Conservation (phyloP, 768 basidiomycete genomes). For the Rickenella mellea region DNA sequence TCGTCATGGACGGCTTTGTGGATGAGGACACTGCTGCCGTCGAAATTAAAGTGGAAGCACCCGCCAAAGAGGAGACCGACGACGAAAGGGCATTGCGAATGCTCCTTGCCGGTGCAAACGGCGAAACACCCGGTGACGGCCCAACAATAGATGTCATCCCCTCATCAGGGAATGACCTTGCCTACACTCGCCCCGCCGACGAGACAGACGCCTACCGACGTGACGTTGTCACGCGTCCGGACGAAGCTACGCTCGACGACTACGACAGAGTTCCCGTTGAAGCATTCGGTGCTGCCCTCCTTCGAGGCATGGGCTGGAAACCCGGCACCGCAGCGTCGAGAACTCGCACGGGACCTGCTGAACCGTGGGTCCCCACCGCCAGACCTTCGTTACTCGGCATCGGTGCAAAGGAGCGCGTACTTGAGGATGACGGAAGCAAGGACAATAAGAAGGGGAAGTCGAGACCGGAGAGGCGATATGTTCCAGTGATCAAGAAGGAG, state of each 20-base stretch:
- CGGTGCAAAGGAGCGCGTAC: constrained; percentile 83
- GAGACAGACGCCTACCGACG: constrained; percentile 81
- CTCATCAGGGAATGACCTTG: constrained; percentile 12
- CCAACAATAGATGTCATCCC: constrained; percentile 55
- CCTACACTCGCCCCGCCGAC: constrained; percentile 34
- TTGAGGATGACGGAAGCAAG: constrained; percentile 57
- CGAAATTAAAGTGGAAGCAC: constrained; percentile 23
- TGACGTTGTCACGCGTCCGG: constrained; percentile 76
- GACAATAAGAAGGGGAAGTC: constrained; percentile 29
- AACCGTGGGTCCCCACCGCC: constrained; percentile 75
- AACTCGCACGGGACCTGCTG: constrained; percentile 49
- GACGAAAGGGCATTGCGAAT: constrained; percentile 78
- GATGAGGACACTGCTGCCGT: constrained; percentile 12
- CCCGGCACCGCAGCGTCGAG: constrained; percentile 65
- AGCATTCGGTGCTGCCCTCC: constrained; percentile 86
- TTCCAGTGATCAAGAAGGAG: constrained; percentile 74
- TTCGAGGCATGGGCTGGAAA: constrained; percentile 97
- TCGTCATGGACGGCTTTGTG: constrained; percentile 6
- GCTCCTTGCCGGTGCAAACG: constrained; percentile 49
- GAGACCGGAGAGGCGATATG: constrained; percentile 63
- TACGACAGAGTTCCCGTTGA: constrained; percentile 88
- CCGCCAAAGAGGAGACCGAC: constrained; percentile 44
- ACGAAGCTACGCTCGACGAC: constrained; percentile 67
- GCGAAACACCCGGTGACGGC: constrained; percentile 26
- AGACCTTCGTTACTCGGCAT: constrained; percentile 86